Evolutionary conservation across 768 basidiomycete genomes (phyloP).

Genomic region (Mrakia hoshinonis): DNA sequence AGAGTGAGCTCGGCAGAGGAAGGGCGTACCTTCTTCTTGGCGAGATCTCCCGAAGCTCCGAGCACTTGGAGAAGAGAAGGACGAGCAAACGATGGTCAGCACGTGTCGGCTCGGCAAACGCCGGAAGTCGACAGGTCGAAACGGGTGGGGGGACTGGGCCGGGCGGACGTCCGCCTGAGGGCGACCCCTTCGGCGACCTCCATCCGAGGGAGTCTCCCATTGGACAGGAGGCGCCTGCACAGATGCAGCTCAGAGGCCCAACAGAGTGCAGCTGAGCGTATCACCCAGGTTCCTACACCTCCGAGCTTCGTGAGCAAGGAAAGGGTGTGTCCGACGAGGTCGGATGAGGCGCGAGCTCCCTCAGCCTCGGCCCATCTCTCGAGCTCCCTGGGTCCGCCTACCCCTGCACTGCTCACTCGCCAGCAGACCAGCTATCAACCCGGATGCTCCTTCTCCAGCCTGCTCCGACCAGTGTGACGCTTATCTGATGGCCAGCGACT

Average conservation of each 20-base stretch:
- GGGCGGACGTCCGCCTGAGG: not conserved
- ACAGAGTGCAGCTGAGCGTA: too few relatives aligned
- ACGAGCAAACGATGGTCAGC: not conserved
- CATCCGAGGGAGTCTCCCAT: not conserved
- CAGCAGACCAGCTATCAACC: too few relatives aligned
- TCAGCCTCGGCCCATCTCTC: not conserved
- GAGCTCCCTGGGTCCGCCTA: too few relatives aligned
- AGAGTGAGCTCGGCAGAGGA: not conserved
- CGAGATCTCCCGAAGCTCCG: constrained; percentile 93
- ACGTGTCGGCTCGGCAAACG: not conserved
- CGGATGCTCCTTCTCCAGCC: too few relatives aligned
- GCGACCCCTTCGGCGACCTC: not conserved
- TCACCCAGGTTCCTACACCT: not conserved
- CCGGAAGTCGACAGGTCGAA: not conserved
- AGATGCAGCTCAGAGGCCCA: not conserved
- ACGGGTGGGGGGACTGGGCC: not conserved
- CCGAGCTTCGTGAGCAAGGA: not conserved
- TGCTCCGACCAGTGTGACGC: too few relatives aligned
- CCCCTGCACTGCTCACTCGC: too few relatives aligned
- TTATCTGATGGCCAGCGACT: too few relatives aligned
- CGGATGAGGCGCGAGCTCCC: not conserved
- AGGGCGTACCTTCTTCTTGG: constrained; percentile 85
- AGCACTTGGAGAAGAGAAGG: constrained; percentile 50
- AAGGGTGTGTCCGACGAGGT: constrained; percentile 1
- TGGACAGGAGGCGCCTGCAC: too few relatives aligned